These are phyloP conservation scores for Stagonosporopsis vannaccii DNA, from an alignment of 2,329 filamentous ascomycete genomes.

Conservation along the genomic window DNA sequence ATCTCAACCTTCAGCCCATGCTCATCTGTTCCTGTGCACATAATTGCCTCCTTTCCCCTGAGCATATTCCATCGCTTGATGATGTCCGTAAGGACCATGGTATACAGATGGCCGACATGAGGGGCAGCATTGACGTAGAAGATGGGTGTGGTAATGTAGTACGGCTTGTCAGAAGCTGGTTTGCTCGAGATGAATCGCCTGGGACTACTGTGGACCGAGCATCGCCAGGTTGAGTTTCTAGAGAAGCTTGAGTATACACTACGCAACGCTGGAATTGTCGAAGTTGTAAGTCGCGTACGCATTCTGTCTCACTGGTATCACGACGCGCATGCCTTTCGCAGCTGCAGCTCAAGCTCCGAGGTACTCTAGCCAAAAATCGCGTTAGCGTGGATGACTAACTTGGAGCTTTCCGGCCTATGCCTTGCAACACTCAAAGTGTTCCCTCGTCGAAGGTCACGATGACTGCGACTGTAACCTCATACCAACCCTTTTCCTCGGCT, in stretches of 20 bases:
- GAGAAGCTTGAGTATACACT: slow-evolving; percentile 22
- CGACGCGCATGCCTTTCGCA: slow-evolving; percentile 19
- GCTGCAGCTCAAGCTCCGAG: slow-evolving; percentile 27
- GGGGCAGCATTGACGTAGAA: slow-evolving; percentile 99
- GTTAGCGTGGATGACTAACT: slow-evolving; percentile 5
- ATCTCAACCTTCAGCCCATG: slow-evolving; percentile 82
- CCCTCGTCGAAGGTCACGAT: neutral
- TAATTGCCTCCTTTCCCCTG: slow-evolving; percentile 71
- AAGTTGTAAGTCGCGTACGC: slow-evolving; percentile 35
- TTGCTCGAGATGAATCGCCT: slow-evolving; percentile 30
- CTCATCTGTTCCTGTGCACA: slow-evolving; percentile 94
- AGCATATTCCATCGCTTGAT: slow-evolving; percentile 90
- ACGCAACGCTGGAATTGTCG: slow-evolving; percentile 28
- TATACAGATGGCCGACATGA: slow-evolving; percentile 94
- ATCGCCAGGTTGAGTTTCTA: slow-evolving; percentile 34
- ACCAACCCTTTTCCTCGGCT: neutral
- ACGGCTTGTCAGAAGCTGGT: slow-evolving; percentile 70
- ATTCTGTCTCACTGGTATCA: slow-evolving; percentile 36
- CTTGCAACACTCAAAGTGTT: neutral
- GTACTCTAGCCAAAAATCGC: neutral
- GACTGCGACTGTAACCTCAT: neutral
- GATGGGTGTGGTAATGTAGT: slow-evolving; percentile 94
- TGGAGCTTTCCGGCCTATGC: neutral
- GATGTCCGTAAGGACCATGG: slow-evolving; percentile 88
- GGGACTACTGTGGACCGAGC: slow-evolving; percentile 24